Base-by-base conservation (phyloP, 202 grass and related monocot species). In the Carex arenaria region DNA sequence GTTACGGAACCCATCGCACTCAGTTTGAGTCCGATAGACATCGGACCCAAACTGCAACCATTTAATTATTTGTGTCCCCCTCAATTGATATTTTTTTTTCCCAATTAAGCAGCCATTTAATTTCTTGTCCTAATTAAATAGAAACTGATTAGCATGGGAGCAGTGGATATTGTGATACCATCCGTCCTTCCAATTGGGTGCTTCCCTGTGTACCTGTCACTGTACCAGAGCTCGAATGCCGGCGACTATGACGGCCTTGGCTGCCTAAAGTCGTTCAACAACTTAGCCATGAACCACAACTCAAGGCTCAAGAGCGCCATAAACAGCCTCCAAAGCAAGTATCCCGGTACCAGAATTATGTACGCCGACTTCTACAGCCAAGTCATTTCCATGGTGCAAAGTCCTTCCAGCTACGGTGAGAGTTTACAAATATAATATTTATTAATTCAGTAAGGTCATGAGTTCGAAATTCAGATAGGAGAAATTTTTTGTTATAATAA, bases 291-390 rank as follows among this genome's bases (percentile, higher is more conserved):
- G 49, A 80, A 90, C 72, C 95, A 98, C 87, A 98, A 98, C 57
- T n/a, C 84, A 3, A 31, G 87, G 82, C 83, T 98, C 0, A 80
- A 82, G 54, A 83, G 81, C 7, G 66, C 78, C 36, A 53, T 98
- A 36, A 36, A 69, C 0, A 84, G 38, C 17, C 89, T 98, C 0
- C 89, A 85, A 72, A 83, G 80, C 22, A 95, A 85, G 0, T 92
- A 98, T 64, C 85, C 92, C 0, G 60, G 61, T 15, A 66, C 89
- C 12, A 74, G 92, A 88, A 87, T 94, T 84, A 93, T 94, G 80
- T 98, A 98, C n/a, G 95, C 84, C 6, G 89, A 98, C 36, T 98
- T 93, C 89, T 98, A 91, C 87, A 65, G 78, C 5, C 92, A 96
- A 84, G 81, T 96, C 81, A 86, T 61, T 0, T 83, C 85, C 31